Conservation (phyloP, 164 flowering plant species). For the Vitis labrusca region DNA sequence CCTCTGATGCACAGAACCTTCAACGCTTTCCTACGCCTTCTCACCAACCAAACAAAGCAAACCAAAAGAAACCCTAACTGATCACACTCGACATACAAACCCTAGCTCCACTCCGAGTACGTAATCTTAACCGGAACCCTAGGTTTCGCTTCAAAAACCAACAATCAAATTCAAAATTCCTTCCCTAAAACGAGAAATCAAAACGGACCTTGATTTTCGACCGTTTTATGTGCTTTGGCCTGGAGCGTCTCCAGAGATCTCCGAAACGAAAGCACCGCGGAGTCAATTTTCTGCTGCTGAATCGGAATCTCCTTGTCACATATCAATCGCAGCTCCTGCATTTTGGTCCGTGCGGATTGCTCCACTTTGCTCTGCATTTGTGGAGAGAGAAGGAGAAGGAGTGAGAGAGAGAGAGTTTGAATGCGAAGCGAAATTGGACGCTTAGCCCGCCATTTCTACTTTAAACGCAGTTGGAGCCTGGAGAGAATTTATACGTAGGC, state of each 20-base stretch:
- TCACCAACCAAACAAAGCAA: too few species aligned
- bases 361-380: constrained; percentile 19
- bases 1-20: too few species aligned
- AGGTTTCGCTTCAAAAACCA: too few species aligned
- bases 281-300: constrained; percentile 37
- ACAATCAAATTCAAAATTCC: too few species aligned
- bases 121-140: too few species aligned
- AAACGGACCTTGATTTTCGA: constrained; percentile 43
- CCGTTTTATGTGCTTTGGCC: constrained; percentile 33
- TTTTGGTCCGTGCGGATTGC: constrained; percentile 21
- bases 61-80: too few species aligned
- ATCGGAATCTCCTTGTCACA: constrained; percentile 42
- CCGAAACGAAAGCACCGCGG: constrained; percentile 24
- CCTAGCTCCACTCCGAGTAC: too few species aligned
- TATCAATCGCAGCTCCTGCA: constrained; percentile 46
- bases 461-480: constrained; percentile 1
- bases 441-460: constrained; percentile 21
- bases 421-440: neutral
- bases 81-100: too few species aligned
- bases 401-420: neutral
- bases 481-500: neutral
- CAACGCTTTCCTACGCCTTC: too few species aligned
- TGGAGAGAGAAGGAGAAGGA: neutral
- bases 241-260: constrained; percentile 32
- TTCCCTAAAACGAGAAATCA: constrained; percentile 1